These are phyloP conservation scores for Lepiota venenata DNA, from an alignment of 768 basidiomycete species.

Conservation along the genomic window DNA sequence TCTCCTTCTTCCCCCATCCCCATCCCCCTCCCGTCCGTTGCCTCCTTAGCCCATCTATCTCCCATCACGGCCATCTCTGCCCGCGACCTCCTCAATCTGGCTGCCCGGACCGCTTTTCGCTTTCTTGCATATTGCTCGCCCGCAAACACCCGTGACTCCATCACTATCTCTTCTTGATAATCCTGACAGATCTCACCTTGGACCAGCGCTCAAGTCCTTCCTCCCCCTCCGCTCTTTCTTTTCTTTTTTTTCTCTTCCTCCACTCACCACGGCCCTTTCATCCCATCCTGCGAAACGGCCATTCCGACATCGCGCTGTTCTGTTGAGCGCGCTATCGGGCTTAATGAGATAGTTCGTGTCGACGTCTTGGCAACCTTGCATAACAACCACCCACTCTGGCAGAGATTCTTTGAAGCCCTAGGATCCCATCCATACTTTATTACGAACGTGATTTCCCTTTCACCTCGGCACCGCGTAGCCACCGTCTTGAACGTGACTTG, in stretches of 20 bases:
- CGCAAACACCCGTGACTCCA: constrained; percentile 7
- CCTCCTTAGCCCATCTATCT: constrained; percentile 6
- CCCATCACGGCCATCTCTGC: constrained; percentile 22
- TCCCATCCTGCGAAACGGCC: constrained; percentile 2
- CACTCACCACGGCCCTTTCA: neutral
- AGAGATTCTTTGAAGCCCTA: neutral
- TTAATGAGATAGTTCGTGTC: neutral
- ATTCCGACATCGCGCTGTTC: neutral
- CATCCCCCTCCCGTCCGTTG: neutral
- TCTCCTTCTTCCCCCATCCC: constrained; percentile 1
- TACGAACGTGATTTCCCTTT: neutral
- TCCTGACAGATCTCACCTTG: constrained; percentile 4
- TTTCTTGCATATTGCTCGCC: no score
- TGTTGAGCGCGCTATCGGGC: neutral
- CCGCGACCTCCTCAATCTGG: constrained; percentile 13
- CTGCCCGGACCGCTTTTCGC: constrained; percentile 3
- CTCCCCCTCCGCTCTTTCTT: neutral
- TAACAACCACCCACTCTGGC: neutral
- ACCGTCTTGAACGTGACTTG: neutral
- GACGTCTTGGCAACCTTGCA: constrained; percentile 1
- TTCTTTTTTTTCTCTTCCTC: neutral
- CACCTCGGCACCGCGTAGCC: no score
- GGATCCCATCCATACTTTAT: constrained; percentile 3
- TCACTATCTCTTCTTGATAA: constrained; percentile 6
- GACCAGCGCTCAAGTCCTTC: no score